A percentile compares a stretch with the other conserved stretches of the same genome.
These are phyloP conservation scores for Aspergillus sergii DNA, from an alignment of 2,329 filamentous ascomycete genomes.

Conservation along the genomic window DNA sequence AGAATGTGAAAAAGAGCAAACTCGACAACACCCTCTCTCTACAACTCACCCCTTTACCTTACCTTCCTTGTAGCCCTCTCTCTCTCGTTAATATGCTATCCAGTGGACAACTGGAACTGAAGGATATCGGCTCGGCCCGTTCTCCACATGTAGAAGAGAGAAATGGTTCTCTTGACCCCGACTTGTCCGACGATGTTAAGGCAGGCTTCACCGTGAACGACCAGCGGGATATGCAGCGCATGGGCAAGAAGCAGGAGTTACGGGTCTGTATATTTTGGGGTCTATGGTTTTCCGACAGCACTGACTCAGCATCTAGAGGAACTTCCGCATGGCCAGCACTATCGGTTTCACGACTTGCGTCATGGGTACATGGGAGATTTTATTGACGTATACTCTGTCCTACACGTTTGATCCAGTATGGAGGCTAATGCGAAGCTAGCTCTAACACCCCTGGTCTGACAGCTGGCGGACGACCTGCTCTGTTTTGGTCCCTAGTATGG, in stretches of 20 bases:
- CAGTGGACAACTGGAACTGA: not conserved
- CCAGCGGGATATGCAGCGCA: slow-evolving; percentile 7
- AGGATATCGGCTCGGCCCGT: not conserved
- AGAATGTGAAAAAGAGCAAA: not conserved
- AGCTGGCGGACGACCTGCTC: not conserved
- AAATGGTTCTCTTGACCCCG: not conserved
- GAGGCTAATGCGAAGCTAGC: not conserved
- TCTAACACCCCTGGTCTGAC: not conserved
- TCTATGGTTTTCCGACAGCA: not conserved
- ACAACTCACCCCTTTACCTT: not conserved
- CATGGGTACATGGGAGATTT: slow-evolving; percentile 7
- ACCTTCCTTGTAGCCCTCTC: not conserved
- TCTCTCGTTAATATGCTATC: not conserved
- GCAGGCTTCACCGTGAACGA: slow-evolving; percentile 1
- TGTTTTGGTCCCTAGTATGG: slow-evolving; percentile 7
- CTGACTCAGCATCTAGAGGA: not conserved
- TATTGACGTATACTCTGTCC: not conserved
- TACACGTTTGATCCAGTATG: not conserved
- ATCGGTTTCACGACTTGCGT: slow-evolving; percentile 7
- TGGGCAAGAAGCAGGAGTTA: slow-evolving; percentile 9
- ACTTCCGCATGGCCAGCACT: slow-evolving; percentile 4
- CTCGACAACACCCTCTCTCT: not conserved
- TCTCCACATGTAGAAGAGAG: not conserved
- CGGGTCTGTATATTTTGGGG: not conserved
- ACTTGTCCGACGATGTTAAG: not conserved